Evolutionary conservation across 1,284 basidiomycete species (phyloP).

Genomic region (Heterobasidion parviporum): DNA sequence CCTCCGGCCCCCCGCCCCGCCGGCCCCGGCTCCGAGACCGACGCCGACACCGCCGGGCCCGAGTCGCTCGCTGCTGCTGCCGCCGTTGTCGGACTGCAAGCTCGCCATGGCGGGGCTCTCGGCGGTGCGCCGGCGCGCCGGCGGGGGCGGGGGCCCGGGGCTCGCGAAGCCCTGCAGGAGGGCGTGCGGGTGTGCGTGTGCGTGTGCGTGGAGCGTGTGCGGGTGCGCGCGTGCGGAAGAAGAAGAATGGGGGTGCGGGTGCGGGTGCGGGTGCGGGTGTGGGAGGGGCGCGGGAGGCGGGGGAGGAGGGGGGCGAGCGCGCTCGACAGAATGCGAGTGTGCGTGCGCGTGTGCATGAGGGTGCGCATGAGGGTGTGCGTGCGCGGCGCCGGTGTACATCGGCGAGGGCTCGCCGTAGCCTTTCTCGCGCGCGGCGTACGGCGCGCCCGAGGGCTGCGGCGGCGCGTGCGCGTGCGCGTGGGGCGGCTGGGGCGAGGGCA

Average conservation of each 20-base stretch:
- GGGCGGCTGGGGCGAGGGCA: slow-evolving; percentile 12
- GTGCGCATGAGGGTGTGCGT: slow-evolving; percentile 7
- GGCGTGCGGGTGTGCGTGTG: too few relatives aligned
- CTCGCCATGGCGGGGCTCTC: slow-evolving; percentile 23
- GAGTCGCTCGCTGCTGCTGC: background rate
- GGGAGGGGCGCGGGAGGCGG: too few relatives aligned
- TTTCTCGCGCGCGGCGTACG: too few relatives aligned
- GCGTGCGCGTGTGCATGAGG: slow-evolving; percentile 7
- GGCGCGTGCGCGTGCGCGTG: slow-evolving; percentile 8
- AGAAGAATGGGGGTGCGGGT: too few relatives aligned
- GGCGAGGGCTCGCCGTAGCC: slow-evolving; percentile 18
- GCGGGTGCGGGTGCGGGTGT: too few relatives aligned
- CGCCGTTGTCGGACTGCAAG: slow-evolving; percentile 14
- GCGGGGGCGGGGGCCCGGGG: slow-evolving; percentile 6
- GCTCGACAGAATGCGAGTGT: background rate
- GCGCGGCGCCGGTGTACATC: slow-evolving; percentile 19
- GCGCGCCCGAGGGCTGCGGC: slow-evolving; percentile 7
- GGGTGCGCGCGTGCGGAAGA: too few relatives aligned
- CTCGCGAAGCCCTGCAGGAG: slow-evolving; percentile 7
- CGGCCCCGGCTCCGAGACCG: background rate
- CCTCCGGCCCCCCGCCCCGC: slow-evolving; percentile 5
- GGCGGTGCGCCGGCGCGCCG: slow-evolving; percentile 7
- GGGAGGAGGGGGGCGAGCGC: too few relatives aligned
- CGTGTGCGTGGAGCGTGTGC: too few relatives aligned
- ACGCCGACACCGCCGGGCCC: slow-evolving; percentile 7